Conservation (phyloP, 164 flowering plant genomes). For the Santalum album region DNA sequence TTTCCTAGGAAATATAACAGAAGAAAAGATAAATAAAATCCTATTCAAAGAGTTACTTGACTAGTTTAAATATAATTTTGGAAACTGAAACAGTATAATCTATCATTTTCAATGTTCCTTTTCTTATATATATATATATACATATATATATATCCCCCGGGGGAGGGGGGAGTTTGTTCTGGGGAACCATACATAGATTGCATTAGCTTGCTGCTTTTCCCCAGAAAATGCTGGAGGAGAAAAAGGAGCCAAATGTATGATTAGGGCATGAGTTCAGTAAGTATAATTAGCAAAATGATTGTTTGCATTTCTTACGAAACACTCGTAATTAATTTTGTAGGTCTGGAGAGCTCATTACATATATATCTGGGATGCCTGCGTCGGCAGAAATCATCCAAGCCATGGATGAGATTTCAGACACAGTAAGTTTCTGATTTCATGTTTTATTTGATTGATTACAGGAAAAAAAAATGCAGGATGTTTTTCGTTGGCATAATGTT, state of each 20-base stretch:
- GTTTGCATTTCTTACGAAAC: too few relatives aligned
- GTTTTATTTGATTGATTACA: background rate
- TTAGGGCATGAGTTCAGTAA: background rate
- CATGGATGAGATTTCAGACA: conserved; percentile 91
- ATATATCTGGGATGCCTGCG: conserved; percentile 54
- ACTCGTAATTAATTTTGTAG: conserved; percentile 22
- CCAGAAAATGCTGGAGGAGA: background rate
- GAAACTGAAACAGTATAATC: too few relatives aligned
- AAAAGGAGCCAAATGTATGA: background rate
- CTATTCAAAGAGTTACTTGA: too few relatives aligned
- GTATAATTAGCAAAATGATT: background rate
- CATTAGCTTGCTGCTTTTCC: background rate
- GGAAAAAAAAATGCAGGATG: too few relatives aligned
- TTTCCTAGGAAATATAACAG: too few relatives aligned
- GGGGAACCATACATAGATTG: too few relatives aligned
- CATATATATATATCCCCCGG: too few relatives aligned
- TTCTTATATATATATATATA: too few relatives aligned
- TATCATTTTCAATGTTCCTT: too few relatives aligned
- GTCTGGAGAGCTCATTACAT: conserved; percentile 61
- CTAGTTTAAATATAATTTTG: too few relatives aligned
- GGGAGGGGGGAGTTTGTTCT: too few relatives aligned
- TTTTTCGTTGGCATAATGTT: background rate
- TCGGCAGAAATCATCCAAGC: conserved; percentile 55
- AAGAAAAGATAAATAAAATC: too few relatives aligned
- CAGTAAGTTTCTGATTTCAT: conserved; percentile 26